phyloP scores from a whole-genome alignment of 2,329 filamentous ascomycete genomes.

The Sporothrix inflata region DNA sequence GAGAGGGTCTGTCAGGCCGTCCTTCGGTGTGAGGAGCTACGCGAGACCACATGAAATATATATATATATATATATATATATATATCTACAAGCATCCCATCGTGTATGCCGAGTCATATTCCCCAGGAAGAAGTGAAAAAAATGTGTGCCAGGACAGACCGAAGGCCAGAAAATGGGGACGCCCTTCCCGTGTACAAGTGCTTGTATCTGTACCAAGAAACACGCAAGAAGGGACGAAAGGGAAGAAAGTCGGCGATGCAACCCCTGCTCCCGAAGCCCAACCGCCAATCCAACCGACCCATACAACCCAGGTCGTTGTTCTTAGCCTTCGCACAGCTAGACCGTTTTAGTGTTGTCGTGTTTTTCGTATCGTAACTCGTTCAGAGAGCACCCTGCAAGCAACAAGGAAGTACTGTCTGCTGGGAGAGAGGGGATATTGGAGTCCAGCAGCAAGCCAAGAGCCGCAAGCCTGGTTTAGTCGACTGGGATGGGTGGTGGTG shows the following conservation, averaged over 20 bases:
- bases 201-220: not conserved
- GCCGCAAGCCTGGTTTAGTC: not conserved
- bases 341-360: slow-evolving; percentile 9
- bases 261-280: not conserved
- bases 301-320: not conserved
- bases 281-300: not conserved
- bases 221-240: not conserved
- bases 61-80: not conserved
- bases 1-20: not conserved
- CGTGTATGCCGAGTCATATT: not conserved
- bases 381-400: not conserved
- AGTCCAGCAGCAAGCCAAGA: not conserved
- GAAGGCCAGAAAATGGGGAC: no score
- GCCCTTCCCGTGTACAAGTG: not conserved
- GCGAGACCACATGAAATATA: no score
- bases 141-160: not conserved
- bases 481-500: not conserved
- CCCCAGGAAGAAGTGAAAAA: not conserved
- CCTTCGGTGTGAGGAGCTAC: not conserved
- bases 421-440: not conserved
- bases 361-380: slow-evolving; percentile 18
- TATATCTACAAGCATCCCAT: not conserved
- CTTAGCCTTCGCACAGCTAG: slow-evolving; percentile 22
- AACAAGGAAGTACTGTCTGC: not conserved
- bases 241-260: not conserved